phyloP scores from a whole-genome alignment of 345 rosid species.

The Salix caprea region DNA sequence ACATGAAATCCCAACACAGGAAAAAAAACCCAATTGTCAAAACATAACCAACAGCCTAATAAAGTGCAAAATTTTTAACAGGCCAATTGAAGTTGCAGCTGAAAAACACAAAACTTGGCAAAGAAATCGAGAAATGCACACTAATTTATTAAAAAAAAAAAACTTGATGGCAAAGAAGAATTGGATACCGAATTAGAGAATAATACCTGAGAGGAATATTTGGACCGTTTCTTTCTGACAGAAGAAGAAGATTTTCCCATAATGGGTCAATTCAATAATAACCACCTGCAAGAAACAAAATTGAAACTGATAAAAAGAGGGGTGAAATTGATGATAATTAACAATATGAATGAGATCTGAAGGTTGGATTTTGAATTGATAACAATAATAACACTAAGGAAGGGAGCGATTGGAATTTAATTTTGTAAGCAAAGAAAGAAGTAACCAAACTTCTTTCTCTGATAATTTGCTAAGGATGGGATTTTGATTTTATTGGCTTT shows the following conservation, averaged over 20 bases:
- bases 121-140: neutral
- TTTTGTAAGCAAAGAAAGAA: no score
- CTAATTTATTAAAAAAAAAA: neutral
- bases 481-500: no score
- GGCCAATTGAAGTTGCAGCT: neutral
- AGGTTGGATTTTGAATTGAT: neutral
- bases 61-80: neutral
- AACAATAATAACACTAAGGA: no score
- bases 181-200: neutral
- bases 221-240: constrained; percentile 8
- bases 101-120: neutral
- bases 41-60: neutral
- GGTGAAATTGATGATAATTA: neutral
- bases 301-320: neutral
- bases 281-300: constrained; percentile 6
- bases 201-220: constrained; percentile 13
- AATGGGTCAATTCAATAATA: neutral
- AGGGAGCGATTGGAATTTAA: no score
- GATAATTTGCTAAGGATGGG: no score
- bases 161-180: neutral
- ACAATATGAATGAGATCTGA: neutral
- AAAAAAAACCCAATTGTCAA: neutral
- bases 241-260: constrained; percentile 26
- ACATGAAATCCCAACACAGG: neutral
- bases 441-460: no score